These are phyloP conservation scores for Pulveroboletus frians DNA, from an alignment of 768 basidiomycete genomes.

Conservation along the genomic window DNA sequence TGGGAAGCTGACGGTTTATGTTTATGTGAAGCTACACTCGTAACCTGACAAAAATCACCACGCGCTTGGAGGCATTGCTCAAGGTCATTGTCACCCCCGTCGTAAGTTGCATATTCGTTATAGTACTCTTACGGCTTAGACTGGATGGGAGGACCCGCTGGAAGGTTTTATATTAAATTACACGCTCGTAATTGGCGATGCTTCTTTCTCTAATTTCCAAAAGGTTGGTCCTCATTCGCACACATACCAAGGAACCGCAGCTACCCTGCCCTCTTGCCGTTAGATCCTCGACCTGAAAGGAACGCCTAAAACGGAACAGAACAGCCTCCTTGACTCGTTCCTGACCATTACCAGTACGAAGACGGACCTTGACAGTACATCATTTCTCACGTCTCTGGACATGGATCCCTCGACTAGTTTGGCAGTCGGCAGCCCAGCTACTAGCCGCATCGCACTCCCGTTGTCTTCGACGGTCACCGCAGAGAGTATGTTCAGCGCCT, in stretches of 20 bases:
- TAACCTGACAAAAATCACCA: slow-evolving; percentile 74
- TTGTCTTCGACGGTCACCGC: slow-evolving; percentile 30
- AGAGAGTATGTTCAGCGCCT: slow-evolving; percentile 56
- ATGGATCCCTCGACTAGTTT: slow-evolving; percentile 79
- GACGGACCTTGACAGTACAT: slow-evolving; percentile 79
- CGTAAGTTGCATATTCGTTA: slow-evolving; percentile 39
- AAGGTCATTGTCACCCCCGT: slow-evolving; percentile 95
- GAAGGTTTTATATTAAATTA: slow-evolving; percentile 97
- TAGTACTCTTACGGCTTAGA: background rate
- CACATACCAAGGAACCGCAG: slow-evolving; percentile 5
- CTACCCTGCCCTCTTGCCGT: background rate
- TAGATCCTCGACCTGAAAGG: slow-evolving; percentile 96
- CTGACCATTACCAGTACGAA: slow-evolving; percentile 90
- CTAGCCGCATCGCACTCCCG: slow-evolving; percentile 56
- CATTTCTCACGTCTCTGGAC: slow-evolving; percentile 89
- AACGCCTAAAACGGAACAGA: slow-evolving; percentile 79
- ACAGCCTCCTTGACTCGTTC: slow-evolving; percentile 86
- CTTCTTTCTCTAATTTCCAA: slow-evolving; percentile 96
- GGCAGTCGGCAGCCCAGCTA: slow-evolving; percentile 61
- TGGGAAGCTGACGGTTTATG: slow-evolving; percentile 7
- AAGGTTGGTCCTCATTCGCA: slow-evolving; percentile 54
- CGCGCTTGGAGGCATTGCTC: slow-evolving; percentile 82
- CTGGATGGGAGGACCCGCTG: slow-evolving; percentile 64
- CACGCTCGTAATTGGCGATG: slow-evolving; percentile 88
- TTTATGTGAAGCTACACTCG: slow-evolving; percentile 63